Percentiles rank a stretch among this genome's conserved stretches.
Evolutionary conservation across 768 basidiomycete genomes (phyloP).

Genomic region (Russula earlei): DNA sequence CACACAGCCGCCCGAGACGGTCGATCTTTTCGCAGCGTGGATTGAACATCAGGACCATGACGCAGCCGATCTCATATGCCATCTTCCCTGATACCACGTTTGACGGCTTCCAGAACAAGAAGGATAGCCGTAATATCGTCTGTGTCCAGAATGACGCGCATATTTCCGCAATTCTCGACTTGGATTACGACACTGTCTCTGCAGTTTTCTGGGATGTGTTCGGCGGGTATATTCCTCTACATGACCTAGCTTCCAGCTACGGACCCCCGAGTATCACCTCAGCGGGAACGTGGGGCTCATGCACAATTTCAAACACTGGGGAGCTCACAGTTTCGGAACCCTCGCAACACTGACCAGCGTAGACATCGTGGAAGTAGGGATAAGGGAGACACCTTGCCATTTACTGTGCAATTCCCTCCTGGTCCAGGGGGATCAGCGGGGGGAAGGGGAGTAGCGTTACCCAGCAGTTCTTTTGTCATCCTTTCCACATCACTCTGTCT

Average conservation of each 20-base stretch:
- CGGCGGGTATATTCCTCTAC: slow-evolving; percentile 39
- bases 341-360: slow-evolving; percentile 36
- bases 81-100: slow-evolving; percentile 42
- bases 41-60: slow-evolving; percentile 34
- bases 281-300: slow-evolving; percentile 38
- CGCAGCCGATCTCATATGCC: slow-evolving; percentile 36
- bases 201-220: slow-evolving; percentile 47
- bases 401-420: slow-evolving; percentile 35
- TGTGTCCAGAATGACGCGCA: slow-evolving; percentile 36
- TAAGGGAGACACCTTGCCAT: slow-evolving; percentile 20
- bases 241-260: slow-evolving; percentile 6
- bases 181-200: slow-evolving; percentile 32
- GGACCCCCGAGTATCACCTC: slow-evolving; percentile 30
- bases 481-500: too few relatives aligned
- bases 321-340: slow-evolving; percentile 55
- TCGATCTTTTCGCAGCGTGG: slow-evolving; percentile 59
- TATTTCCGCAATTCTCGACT: slow-evolving; percentile 45
- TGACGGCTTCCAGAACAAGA: slow-evolving; percentile 34
- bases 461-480: not conserved
- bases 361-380: slow-evolving; percentile 29
- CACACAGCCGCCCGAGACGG: slow-evolving; percentile 37
- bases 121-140: not conserved
- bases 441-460: slow-evolving; percentile 43
- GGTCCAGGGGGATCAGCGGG: slow-evolving; percentile 33
- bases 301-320: slow-evolving; percentile 32